Evolutionary conservation across 2,329 filamentous ascomycete species (phyloP).

Genomic region (Cladosporium sp.): DNA sequence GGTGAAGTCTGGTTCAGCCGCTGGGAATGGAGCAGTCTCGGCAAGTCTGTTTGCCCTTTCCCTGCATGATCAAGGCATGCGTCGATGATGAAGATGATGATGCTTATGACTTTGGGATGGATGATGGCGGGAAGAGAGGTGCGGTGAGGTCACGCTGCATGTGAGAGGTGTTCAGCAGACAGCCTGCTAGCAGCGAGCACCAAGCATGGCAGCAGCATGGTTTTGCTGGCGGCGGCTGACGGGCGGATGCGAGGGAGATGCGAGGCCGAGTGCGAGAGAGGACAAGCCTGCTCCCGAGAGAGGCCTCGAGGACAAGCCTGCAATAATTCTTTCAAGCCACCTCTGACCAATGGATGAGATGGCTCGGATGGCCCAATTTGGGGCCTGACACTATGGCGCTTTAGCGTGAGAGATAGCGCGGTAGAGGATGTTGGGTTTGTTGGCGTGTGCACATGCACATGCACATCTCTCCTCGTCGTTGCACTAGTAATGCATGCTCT

Average conservation of each 20-base stretch:
- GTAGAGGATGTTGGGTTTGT: not conserved
- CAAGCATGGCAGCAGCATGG: not conserved
- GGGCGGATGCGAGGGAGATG: not conserved
- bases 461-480: too few relatives aligned
- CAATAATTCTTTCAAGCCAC: too few relatives aligned
- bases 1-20: not conserved
- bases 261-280: not conserved
- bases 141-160: not conserved
- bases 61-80: not conserved
- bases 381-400: too few relatives aligned
- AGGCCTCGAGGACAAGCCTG: not conserved
- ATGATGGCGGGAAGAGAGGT: not conserved
- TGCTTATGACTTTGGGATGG: not conserved
- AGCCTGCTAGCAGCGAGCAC: not conserved
- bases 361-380: too few relatives aligned
- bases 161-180: not conserved
- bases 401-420: too few relatives aligned
- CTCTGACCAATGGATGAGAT: too few relatives aligned
- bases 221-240: not conserved
- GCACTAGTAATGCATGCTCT: not conserved
- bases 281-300: not conserved
- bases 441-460: not conserved
- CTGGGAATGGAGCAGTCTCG: not conserved
- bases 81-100: not conserved
- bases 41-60: too few relatives aligned